Evolutionary conservation across 192 early-diverging fungal genomes (phyloP), one percentile per base, ranked within the genome.

Genomic region (Lobulomyces angularis): DNA sequence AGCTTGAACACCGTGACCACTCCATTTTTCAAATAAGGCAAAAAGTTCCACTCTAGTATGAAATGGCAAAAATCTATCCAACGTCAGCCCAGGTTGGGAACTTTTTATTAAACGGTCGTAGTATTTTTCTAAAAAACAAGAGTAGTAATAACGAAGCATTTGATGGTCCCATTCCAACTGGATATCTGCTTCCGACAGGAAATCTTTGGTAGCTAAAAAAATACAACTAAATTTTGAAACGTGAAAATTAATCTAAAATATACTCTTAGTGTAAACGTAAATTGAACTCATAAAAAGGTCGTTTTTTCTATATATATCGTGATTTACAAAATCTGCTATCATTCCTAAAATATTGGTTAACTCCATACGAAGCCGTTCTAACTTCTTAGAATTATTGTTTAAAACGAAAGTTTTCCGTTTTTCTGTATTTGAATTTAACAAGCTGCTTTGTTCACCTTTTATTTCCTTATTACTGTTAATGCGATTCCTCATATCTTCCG

Each of bases 21-120:
- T 87, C 94, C 94, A 98, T 17, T 80, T 67, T 57, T 91, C 88
- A 65, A 92, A 83, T 34, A 92, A 59, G 40, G 67, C 64, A 60
- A 90, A 98, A 25, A 92, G 42, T 1, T 63, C 66, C 11, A 72
- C 55, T 27, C 94, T 69, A 0, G 77, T 68, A 39, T 90, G 83
- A 58, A 83, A 83, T 0, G 88, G 69, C 45, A 97, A 80, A 46
- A 69, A 43, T 51, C 50, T 50, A 49, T 16, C 30, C 19, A 18
- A 55, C 27, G 18, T 55, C 18, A 19, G 22, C 27, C 17, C 23
- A n/a, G n/a, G n/a, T n/a, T n/a, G n/a, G n/a, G n/a, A n/a, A n/a
- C n/a, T 46, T 7, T 26, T 44, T 1, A 48, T 28, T 8, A 93
- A 59, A 12, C 67, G 67, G 35, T 82, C 76, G 54, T 88, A 92